These are phyloP conservation scores for Fusarium penzigii DNA, from an alignment of 2,329 filamentous ascomycete genomes.

Conservation along the genomic window DNA sequence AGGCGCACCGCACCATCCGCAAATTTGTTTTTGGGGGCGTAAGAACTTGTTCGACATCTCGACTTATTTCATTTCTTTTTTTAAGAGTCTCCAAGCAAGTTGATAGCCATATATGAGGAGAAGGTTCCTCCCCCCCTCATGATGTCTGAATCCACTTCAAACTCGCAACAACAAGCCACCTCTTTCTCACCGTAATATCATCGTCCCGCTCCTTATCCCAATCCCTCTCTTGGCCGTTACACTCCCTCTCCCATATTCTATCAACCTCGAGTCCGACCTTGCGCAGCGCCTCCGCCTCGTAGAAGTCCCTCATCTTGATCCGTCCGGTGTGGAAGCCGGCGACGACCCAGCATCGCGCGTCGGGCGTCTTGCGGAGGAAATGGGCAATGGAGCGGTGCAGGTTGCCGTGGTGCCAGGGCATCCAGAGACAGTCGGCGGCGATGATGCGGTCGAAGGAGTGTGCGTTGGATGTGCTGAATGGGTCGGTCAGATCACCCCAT, in stretches of 20 bases:
- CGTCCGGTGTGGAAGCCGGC: slow-evolving; percentile 74
- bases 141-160: slow-evolving; percentile 41
- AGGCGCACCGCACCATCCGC: background rate
- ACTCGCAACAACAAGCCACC: slow-evolving; percentile 67
- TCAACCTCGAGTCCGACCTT: slow-evolving; percentile 60
- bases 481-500: slow-evolving; percentile 58
- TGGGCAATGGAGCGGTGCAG: slow-evolving; percentile 62
- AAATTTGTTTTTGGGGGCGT: background rate
- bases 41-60: background rate
- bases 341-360: slow-evolving; percentile 62
- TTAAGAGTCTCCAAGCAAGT: background rate
- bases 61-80: background rate
- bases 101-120: background rate
- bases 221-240: slow-evolving; percentile 59
- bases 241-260: slow-evolving; percentile 69
- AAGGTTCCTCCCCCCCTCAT: slow-evolving; percentile 8
- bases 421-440: slow-evolving; percentile 76
- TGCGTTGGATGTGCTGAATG: slow-evolving; percentile 30
- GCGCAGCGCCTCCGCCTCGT: slow-evolving; percentile 47
- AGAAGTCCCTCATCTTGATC: slow-evolving; percentile 66
- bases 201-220: slow-evolving; percentile 67
- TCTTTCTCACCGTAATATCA: slow-evolving; percentile 63
- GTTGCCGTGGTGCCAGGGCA: slow-evolving; percentile 71
- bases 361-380: slow-evolving; percentile 51
- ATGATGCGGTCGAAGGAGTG: slow-evolving; percentile 61